These are phyloP conservation scores for Vanrija pseudolonga DNA, from an alignment of 1,284 basidiomycete species.

Conservation along the genomic window DNA sequence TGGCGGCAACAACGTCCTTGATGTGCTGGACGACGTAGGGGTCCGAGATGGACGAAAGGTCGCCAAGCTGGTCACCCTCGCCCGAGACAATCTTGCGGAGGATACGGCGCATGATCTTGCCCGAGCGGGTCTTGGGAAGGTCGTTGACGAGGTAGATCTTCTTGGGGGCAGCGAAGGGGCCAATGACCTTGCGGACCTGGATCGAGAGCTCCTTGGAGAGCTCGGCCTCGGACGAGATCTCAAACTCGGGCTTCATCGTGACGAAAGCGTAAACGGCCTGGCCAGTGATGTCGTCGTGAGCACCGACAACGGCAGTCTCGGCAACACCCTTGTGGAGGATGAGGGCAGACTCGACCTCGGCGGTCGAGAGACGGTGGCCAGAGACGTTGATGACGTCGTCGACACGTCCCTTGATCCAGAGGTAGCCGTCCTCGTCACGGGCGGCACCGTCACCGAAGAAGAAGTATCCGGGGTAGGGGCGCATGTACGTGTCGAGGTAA, in stretches of 20 bases:
- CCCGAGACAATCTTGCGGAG: conserved; percentile 93
- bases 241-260: conserved; percentile 67
- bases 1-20: not conserved
- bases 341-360: conserved; percentile 94
- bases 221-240: conserved; percentile 64
- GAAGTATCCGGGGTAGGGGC: conserved; percentile 58
- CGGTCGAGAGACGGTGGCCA: conserved; percentile 93
- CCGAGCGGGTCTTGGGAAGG: conserved; percentile 94
- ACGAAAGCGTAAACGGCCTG: conserved; percentile 76
- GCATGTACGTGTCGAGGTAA: conserved; percentile 93
- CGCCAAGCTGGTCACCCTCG: conserved; percentile 88
- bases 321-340: conserved; percentile 92
- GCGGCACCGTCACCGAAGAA: conserved; percentile 97
- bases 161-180: conserved; percentile 93
- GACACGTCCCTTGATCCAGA: conserved; percentile 97
- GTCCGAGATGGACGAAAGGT: conserved; percentile 85
- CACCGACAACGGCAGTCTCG: conserved; percentile 91
- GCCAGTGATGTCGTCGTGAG: conserved; percentile 75
- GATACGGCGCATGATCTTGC: conserved; percentile 92
- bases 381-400: conserved; percentile 71
- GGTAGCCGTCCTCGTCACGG: conserved; percentile 91
- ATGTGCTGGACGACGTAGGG: conserved; percentile 66
- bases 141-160: conserved; percentile 80
- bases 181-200: conserved; percentile 90
- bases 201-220: conserved; percentile 85